Evolutionary conservation across 192 early-diverging fungal genomes (phyloP), one percentile per base, ranked within the genome.

Genomic region (Rhizophagus prolifer): DNA sequence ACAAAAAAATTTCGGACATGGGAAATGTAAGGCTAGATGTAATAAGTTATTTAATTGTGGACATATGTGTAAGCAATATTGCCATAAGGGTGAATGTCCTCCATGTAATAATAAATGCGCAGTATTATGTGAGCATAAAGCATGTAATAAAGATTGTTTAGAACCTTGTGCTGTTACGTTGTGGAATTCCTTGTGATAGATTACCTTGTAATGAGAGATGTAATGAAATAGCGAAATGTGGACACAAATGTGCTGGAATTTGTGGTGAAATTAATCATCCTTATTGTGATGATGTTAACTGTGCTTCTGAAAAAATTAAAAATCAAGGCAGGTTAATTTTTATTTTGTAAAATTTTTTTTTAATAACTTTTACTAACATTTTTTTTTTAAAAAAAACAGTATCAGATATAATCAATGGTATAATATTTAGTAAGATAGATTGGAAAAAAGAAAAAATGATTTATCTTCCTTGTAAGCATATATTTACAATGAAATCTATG

Each of bases 161-260:
- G 36, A 75, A 8, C 36, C 80, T 1, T 89, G 88, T 77, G 50
- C 77, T 21, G 81, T 82, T 88, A 58, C 79, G 82, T 8, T 90
- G 89, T 44, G 89, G 88, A 31, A 82, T 81, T 7, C 89, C 89
- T 13, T 91, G 90, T 38, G 72, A 77, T 36, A 82, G 86, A 36
- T 79, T 90, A 16, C 90, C 90, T 1, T 91, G 90, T 50, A 82
- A 88, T 73, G 19, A 74, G 28, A 76, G 87, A 21, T 91, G 90
- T 70, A 65, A 70, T 1, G 82, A 82, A 50, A 21, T 2, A 31
- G 68, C 88, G 26, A 16, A 58, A 9, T 91, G 90, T 68, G 82
- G 84, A 1, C 88, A 89, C 77, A 71, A 68, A 14, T 91, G 90
- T 79, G 71, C 80, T 5, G 82, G 79, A 0, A 61, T 85, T 6